These are phyloP conservation scores for Leucocoprinus leucothites DNA, from an alignment of 768 basidiomycete species.

Conservation along the genomic window DNA sequence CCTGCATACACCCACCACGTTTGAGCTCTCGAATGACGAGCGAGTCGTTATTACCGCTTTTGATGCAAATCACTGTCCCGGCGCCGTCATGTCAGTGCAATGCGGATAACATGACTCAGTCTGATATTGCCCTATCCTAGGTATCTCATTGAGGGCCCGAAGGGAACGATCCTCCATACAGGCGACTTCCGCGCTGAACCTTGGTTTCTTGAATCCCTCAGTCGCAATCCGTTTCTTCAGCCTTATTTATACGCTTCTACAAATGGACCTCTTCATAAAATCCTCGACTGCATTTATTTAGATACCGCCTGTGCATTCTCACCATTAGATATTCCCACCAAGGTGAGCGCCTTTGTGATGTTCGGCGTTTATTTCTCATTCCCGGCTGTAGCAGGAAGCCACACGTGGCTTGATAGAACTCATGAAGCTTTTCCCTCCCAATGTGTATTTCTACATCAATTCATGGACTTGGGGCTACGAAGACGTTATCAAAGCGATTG, in stretches of 20 bases:
- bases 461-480: conserved; percentile 98
- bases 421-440: conserved; percentile 61
- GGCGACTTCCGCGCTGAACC: conserved; percentile 92
- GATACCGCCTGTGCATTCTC: conserved; percentile 74
- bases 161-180: conserved; percentile 81
- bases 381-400: conserved; percentile 52
- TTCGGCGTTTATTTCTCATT: neutral
- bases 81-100: conserved; percentile 77
- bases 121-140: conserved; percentile 33
- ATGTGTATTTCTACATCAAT: conserved; percentile 84
- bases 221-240: conserved; percentile 67
- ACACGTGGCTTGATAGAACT: conserved; percentile 64
- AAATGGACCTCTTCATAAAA: conserved; percentile 28
- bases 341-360: conserved; percentile 34
- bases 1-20: conserved; percentile 58
- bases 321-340: conserved; percentile 50
- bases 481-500: conserved; percentile 77
- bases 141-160: conserved; percentile 76
- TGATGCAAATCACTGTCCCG: conserved; percentile 95
- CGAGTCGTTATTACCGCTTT: conserved; percentile 73
- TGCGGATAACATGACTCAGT: neutral
- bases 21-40: conserved; percentile 55
- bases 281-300: conserved; percentile 76
- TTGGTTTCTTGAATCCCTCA: conserved; percentile 67
- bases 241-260: conserved; percentile 51